Conservation (phyloP, 352 stramenopile genomes). For the Phytophthora litchii region DNA sequence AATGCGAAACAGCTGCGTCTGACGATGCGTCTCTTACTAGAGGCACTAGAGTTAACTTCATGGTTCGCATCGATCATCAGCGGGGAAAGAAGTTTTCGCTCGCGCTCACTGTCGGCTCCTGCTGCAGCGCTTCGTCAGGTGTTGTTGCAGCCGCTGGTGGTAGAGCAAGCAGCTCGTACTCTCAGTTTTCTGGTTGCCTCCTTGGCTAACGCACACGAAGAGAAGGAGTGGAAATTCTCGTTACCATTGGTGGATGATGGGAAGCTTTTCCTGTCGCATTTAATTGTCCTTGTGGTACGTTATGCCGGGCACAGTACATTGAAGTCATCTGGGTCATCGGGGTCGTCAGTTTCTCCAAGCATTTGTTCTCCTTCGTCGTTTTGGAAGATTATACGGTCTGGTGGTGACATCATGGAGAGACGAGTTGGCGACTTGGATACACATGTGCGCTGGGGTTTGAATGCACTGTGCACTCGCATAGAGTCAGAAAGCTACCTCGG, state of each 20-base stretch:
- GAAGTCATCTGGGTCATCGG: slow-evolving; percentile 5
- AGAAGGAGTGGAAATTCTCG: slow-evolving; percentile 55
- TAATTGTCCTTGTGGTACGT: slow-evolving; percentile 66
- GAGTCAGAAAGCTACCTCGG: slow-evolving; percentile 62
- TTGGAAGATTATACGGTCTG: slow-evolving; percentile 65
- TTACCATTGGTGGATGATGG: slow-evolving; percentile 57
- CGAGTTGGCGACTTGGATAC: slow-evolving; percentile 73
- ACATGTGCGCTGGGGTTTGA: slow-evolving; percentile 62
- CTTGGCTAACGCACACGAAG: slow-evolving; percentile 47
- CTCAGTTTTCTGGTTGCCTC: slow-evolving; percentile 65
- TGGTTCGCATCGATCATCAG: slow-evolving; percentile 60
- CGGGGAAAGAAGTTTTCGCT: slow-evolving; percentile 40
- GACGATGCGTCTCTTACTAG: slow-evolving; percentile 65
- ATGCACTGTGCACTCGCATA: slow-evolving; percentile 53
- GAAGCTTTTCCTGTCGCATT: slow-evolving; percentile 60
- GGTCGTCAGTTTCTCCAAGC: slow-evolving; percentile 10
- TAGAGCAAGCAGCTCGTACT: slow-evolving; percentile 68
- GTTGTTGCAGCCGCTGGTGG: slow-evolving; percentile 60
- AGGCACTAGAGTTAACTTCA: slow-evolving; percentile 66
- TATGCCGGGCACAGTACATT: slow-evolving; percentile 42
- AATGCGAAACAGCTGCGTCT: slow-evolving; percentile 74
- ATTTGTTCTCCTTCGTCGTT: slow-evolving; percentile 58
- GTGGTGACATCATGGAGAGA: slow-evolving; percentile 49
- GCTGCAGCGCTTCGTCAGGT: slow-evolving; percentile 29
- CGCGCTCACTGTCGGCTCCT: slow-evolving; percentile 24